A percentile compares a stretch with the other conserved stretches of the same genome.
These are phyloP conservation scores for Aureobasidium melanogenum DNA, from an alignment of 2,329 filamentous ascomycete genomes.

Conservation along the genomic window DNA sequence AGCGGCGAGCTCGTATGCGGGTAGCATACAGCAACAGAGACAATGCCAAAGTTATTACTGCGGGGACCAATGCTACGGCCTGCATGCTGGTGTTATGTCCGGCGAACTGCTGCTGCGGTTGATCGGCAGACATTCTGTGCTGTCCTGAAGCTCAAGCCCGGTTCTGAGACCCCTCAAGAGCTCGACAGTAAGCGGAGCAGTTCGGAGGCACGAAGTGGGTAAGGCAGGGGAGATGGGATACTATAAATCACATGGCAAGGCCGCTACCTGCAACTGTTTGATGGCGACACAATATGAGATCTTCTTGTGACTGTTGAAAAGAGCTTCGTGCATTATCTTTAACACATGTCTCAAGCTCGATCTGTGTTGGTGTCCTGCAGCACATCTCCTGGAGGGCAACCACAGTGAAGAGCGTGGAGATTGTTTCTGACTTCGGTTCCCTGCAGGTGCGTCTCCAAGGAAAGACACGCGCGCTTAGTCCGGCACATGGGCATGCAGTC, in stretches of 20 bases:
- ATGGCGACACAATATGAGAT: neutral
- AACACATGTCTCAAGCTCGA: neutral
- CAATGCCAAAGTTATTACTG: neutral
- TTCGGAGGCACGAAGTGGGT: neutral
- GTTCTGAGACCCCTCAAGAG: neutral
- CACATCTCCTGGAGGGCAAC: neutral
- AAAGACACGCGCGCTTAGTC: neutral
- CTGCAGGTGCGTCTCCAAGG: neutral
- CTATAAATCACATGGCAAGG: neutral
- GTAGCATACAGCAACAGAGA: neutral
- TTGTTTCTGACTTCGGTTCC: neutral
- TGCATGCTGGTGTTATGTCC: neutral
- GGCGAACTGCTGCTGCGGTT: neutral
- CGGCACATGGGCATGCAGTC: neutral
- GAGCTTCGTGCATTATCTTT: slow-evolving; percentile 3
- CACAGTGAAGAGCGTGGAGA: neutral
- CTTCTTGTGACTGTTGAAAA: neutral
- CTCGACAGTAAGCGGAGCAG: neutral
- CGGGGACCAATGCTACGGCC: neutral
- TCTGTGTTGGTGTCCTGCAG: neutral
- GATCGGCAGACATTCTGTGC: neutral
- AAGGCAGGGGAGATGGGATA: neutral
- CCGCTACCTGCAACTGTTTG: neutral
- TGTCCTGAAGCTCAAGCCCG: neutral
- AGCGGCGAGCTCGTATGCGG: neutral